Evolutionary conservation across 257 asterid genomes (phyloP).

Genomic region (Craterostigma plantagineum): DNA sequence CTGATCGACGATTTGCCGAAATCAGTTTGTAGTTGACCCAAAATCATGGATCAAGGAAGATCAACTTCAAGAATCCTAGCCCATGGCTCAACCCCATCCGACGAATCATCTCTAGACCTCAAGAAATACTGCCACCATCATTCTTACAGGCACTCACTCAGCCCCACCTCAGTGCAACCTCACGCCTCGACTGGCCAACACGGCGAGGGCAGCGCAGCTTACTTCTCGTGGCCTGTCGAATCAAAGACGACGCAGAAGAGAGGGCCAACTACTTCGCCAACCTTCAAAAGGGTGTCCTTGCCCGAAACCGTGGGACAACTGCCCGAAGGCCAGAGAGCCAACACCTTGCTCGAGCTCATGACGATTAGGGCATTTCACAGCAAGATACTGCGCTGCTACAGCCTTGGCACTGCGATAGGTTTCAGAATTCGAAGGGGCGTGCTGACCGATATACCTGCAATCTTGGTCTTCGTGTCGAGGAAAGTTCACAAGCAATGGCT

Average conservation of each 20-base stretch:
- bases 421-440: constrained; percentile 85
- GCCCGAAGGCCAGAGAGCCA: constrained; percentile 89
- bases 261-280: constrained; percentile 86
- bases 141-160: constrained; percentile 44
- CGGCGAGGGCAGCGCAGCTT: constrained; percentile 75
- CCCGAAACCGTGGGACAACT: constrained; percentile 60
- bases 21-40: no score
- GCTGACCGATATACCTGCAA: constrained; percentile 88
- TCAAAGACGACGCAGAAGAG: constrained; percentile 92
- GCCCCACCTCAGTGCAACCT: constrained; percentile 73
- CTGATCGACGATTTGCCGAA: no score
- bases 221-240: constrained; percentile 96
- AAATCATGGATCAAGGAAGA: constrained; percentile 40
- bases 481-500: constrained; percentile 99
- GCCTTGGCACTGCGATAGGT: constrained; percentile 94
- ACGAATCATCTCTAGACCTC: constrained; percentile 78
- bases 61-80: constrained; percentile 32
- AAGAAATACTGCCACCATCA: constrained; percentile 49
- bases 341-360: constrained; percentile 85
- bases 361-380: constrained; percentile 96
- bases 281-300: constrained; percentile 76
- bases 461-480: constrained; percentile 77
- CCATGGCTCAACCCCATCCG: constrained; percentile 78
- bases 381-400: constrained; percentile 86
- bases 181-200: constrained; percentile 82